Percentiles rank a stretch among this genome's conserved stretches.
Evolutionary conservation across 1,284 basidiomycete species (phyloP).

Genomic region (Ganoderma meredithae): DNA sequence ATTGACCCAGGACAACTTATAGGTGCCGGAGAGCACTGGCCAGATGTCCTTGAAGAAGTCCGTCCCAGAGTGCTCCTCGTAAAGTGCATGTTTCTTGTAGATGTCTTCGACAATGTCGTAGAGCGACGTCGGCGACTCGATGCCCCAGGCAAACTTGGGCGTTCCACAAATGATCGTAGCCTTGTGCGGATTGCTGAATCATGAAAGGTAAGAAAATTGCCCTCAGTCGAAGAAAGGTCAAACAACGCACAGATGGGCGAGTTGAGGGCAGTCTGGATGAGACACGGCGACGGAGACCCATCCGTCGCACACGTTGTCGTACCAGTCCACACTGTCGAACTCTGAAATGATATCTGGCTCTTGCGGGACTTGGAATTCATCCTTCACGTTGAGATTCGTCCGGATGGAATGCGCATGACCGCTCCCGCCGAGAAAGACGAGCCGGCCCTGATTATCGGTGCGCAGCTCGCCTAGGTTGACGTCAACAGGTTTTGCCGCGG

Average conservation of each 20-base stretch:
- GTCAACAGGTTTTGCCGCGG: no score
- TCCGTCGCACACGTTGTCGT: conserved; percentile 37
- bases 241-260: neutral
- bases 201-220: neutral
- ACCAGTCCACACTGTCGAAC: conserved; percentile 38
- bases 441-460: conserved; percentile 33
- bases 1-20: conserved; percentile 36
- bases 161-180: conserved; percentile 40
- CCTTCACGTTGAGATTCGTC: conserved; percentile 5
- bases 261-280: conserved; percentile 10
- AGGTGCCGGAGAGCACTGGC: conserved; percentile 38
- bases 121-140: conserved; percentile 41
- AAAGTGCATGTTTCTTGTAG: conserved; percentile 33
- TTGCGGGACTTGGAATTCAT: no score
- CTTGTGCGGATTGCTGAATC: conserved; percentile 20
- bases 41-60: conserved; percentile 43
- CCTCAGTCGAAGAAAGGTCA: neutral
- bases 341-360: conserved; percentile 34
- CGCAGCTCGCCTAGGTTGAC: conserved; percentile 34
- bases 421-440: conserved; percentile 36
- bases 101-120: conserved; percentile 45
- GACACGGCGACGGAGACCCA: conserved; percentile 28
- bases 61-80: conserved; percentile 27
- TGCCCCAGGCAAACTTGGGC: conserved; percentile 44
- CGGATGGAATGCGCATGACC: conserved; percentile 31